Conservation (phyloP, 2,329 filamentous ascomycete genomes). For the Leptographium wingfieldii region DNA sequence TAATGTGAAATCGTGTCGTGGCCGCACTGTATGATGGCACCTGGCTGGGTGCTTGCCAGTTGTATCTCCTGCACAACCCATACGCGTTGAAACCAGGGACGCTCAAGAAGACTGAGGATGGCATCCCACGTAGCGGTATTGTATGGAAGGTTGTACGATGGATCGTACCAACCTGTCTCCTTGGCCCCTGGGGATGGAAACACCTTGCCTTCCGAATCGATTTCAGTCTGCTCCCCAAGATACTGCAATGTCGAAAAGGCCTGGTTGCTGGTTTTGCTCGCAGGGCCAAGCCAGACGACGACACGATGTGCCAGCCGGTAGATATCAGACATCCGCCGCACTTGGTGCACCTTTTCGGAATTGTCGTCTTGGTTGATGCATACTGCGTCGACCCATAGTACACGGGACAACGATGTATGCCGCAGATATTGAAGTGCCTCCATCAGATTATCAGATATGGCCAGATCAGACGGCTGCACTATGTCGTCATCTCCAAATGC, state of each 20-base stretch:
- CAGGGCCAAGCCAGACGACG: not conserved
- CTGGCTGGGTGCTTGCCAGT: no score
- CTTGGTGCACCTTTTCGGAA: not conserved
- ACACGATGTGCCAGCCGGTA: not conserved
- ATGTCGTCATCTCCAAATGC: no score
- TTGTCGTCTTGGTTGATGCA: not conserved
- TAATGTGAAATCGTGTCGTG: no score
- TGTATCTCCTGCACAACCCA: not conserved
- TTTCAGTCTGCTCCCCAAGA: not conserved
- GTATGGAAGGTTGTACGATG: no score
- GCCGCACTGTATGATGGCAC: no score
- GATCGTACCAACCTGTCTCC: no score
- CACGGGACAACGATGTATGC: not conserved
- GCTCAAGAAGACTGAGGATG: not conserved
- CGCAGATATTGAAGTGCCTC: not conserved
- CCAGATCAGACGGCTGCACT: no score
- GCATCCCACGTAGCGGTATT: no score
- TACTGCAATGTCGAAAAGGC: not conserved
- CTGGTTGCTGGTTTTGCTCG: not conserved
- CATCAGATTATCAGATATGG: not conserved
- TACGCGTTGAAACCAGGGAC: not conserved
- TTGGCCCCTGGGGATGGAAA: no score
- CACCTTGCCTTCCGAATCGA: not conserved
- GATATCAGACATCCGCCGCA: not conserved
- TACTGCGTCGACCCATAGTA: not conserved